Conservation (phyloP, 2,329 filamentous ascomycete genomes). For the Knufia petricola region DNA sequence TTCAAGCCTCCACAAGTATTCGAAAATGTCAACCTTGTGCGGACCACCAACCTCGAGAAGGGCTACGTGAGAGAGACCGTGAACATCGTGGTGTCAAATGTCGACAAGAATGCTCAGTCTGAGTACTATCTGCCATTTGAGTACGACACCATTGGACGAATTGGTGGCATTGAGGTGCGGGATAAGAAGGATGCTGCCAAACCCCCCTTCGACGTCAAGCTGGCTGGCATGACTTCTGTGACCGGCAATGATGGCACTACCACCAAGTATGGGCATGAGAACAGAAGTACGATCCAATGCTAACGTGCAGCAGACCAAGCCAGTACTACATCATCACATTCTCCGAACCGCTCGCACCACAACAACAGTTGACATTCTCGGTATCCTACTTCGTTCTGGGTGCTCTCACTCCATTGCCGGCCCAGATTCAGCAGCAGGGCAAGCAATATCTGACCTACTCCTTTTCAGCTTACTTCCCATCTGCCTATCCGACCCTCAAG, state of each 20-base stretch:
- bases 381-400: conserved; percentile 77
- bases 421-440: conserved; percentile 70
- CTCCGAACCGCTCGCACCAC: conserved; percentile 63
- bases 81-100: conserved; percentile 91
- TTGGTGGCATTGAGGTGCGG: conserved; percentile 83
- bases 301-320: conserved; percentile 43
- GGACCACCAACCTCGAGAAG: conserved; percentile 86
- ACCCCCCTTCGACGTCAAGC: conserved; percentile 58
- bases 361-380: conserved; percentile 71
- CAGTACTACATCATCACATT: conserved; percentile 82
- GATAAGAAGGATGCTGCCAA: conserved; percentile 72
- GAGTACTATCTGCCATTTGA: conserved; percentile 91
- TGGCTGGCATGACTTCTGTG: conserved; percentile 51
- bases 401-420: conserved; percentile 70
- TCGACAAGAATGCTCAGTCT: conserved; percentile 65
- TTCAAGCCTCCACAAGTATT: conserved; percentile 87
- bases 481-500: conserved; percentile 75
- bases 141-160: conserved; percentile 58
- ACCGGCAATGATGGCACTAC: conserved; percentile 35
- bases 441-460: conserved; percentile 78
- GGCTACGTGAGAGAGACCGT: conserved; percentile 80
- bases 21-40: conserved; percentile 85
- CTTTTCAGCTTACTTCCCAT: conserved; percentile 77
- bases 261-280: conserved; percentile 42
- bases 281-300: conserved; percentile 4